Conservation (phyloP, 495 filamentous ascomycete genomes). For the Xylaria nigripes region DNA sequence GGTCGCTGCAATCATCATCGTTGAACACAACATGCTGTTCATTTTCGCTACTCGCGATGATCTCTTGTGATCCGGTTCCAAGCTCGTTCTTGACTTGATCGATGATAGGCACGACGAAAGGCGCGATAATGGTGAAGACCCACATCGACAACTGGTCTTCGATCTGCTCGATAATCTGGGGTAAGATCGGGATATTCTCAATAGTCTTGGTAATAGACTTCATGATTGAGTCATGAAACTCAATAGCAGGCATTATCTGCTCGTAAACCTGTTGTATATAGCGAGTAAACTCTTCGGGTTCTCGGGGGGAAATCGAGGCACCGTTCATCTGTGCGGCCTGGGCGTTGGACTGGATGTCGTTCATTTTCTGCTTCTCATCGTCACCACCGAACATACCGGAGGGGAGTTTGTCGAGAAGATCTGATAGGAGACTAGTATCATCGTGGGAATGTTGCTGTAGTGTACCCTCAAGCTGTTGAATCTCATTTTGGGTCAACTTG, state of each 20-base stretch:
- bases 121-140: conserved; percentile 78
- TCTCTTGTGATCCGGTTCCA: conserved; percentile 71
- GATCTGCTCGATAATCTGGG: conserved; percentile 68
- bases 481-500: conserved; percentile 78
- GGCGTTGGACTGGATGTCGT: conserved; percentile 60
- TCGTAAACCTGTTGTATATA: conserved; percentile 58
- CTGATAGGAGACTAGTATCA: conserved; percentile 59
- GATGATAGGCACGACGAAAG: conserved; percentile 78
- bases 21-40: conserved; percentile 79
- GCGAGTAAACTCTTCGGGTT: conserved; percentile 66
- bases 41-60: conserved; percentile 70
- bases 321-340: conserved; percentile 58
- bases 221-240: conserved; percentile 84
- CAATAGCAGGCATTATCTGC: conserved; percentile 75
- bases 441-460: conserved; percentile 50
- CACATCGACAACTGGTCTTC: conserved; percentile 74
- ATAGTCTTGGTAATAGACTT: conserved; percentile 66
- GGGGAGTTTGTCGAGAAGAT: conserved; percentile 70
- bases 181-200: conserved; percentile 70
- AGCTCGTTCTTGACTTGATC: conserved; percentile 78
- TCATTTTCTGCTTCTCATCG: conserved; percentile 56
- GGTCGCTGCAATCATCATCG: conserved; percentile 65
- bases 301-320: conserved; percentile 55
- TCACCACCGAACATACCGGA: conserved; percentile 63
- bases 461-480: conserved; percentile 71